These are phyloP conservation scores for Neonectria faginata DNA, from an alignment of 2,329 filamentous ascomycete genomes.

Conservation along the genomic window DNA sequence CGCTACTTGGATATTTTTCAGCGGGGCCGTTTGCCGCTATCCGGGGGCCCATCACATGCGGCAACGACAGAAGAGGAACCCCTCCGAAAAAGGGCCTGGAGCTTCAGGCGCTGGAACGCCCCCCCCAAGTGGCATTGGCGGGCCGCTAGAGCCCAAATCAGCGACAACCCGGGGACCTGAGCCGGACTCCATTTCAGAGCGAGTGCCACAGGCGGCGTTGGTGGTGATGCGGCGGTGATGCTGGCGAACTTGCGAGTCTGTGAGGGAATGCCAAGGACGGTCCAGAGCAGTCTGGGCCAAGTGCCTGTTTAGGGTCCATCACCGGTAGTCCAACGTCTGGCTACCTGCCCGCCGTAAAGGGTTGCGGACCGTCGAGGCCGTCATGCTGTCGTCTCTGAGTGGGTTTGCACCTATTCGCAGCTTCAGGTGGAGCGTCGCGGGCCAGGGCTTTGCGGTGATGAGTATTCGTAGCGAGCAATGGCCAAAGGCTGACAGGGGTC, in stretches of 20 bases:
- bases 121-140: slow-evolving; percentile 2
- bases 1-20: slow-evolving; percentile 50
- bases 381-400: not conserved
- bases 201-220: slow-evolving; percentile 1
- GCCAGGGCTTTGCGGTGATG: not conserved
- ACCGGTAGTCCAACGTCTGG: not conserved
- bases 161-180: not conserved
- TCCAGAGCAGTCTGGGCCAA: not conserved
- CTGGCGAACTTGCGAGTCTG: not conserved
- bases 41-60: slow-evolving; percentile 43
- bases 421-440: slow-evolving; percentile 2
- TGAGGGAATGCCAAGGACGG: not conserved
- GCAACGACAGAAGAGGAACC: not conserved
- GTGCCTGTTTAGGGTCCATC: slow-evolving; percentile 2
- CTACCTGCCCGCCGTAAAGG: not conserved
- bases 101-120: slow-evolving; percentile 18
- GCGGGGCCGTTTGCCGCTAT: slow-evolving; percentile 40
- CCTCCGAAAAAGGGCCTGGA: slow-evolving; percentile 21
- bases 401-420: not conserved
- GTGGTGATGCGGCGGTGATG: not conserved
- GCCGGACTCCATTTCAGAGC: not conserved
- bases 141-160: slow-evolving; percentile 3
- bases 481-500: not conserved
- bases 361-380: slow-evolving; percentile 3
- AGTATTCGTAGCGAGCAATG: not conserved